Evolutionary conservation across 345 rosid species (phyloP), one percentile per base, ranked within the genome.

Genomic region (Camelina hispida): DNA sequence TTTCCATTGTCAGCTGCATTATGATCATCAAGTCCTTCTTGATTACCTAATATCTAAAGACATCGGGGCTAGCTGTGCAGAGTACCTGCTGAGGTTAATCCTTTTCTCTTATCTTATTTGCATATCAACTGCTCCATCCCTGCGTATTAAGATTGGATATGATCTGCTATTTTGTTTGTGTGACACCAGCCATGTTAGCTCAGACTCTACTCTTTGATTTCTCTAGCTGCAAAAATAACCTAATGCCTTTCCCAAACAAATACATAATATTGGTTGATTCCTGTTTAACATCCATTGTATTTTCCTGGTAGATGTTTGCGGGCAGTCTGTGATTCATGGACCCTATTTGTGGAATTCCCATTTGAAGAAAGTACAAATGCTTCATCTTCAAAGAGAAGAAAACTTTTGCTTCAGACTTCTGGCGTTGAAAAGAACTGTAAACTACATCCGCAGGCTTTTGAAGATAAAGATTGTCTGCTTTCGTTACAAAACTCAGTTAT

Each of bases 1-100:
- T 51, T 38, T 42, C 48, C 50, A 62, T 62, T 54, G 64, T 58
- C 84, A 94, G 97, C 74, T 94, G 78, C 91, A 84, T 71, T 94
- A 87, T 79, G 97, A 90, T 80, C 96, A 94, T 80, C 89, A 89
- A 81, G 93, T 90, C 74, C 91, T 94, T 79, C 96, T 94, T 61
- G 95, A 94, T 85, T 91, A 87, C 85, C 96, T 90, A 66, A 88
- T 89, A 75, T 90, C 97, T 34, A 89, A 86, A 80, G 97, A 89
- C 73, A 80, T 76, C 0, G 93, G 98, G 74, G 79, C 80, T 72
- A 80, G 74, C 75, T 87, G 93, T 78, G 95, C 90, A 48, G 95
- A 89, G 64, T 94, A 90, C 84, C 87, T 94, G 38, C 79, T 94
- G 61, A 87, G 93, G 98, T 87, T 59, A 50, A 9, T 66, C 57